phyloP scores from a whole-genome alignment of 441 rosid genomes.

The Adansonia rubrostipa region DNA sequence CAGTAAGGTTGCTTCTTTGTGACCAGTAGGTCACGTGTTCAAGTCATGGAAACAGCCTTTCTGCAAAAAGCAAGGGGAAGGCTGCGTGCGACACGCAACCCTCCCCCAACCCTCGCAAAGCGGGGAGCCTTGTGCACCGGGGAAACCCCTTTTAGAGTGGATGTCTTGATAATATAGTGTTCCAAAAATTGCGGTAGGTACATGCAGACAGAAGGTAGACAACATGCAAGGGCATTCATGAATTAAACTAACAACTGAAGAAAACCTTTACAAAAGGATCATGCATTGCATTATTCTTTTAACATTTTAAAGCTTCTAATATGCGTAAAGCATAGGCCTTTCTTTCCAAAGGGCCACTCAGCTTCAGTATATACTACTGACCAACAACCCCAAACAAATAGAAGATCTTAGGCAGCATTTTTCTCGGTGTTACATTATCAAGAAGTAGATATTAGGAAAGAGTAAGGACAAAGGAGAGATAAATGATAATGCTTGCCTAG shows the following conservation, averaged over 20 bases:
- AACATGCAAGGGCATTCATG: neutral
- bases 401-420: neutral
- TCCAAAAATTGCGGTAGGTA: neutral
- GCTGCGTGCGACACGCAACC: neutral
- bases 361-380: neutral
- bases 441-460: neutral
- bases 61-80: neutral
- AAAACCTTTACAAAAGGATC: neutral
- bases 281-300: neutral
- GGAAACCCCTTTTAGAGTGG: neutral
- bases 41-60: neutral
- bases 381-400: neutral
- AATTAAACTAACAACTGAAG: neutral
- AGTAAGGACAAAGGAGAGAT: neutral
- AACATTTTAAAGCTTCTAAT: neutral
- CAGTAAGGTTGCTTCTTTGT: neutral
- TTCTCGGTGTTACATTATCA: neutral
- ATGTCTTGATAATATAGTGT: constrained; percentile 9
- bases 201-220: neutral
- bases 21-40: neutral
- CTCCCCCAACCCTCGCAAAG: neutral
- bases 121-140: neutral
- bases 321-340: neutral
- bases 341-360: neutral
- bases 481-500: neutral